A percentile compares a stretch with the other conserved stretches of the same genome.
Conservation (phyloP, 345 rosid genomes). For the Alliaria petiolata region DNA sequence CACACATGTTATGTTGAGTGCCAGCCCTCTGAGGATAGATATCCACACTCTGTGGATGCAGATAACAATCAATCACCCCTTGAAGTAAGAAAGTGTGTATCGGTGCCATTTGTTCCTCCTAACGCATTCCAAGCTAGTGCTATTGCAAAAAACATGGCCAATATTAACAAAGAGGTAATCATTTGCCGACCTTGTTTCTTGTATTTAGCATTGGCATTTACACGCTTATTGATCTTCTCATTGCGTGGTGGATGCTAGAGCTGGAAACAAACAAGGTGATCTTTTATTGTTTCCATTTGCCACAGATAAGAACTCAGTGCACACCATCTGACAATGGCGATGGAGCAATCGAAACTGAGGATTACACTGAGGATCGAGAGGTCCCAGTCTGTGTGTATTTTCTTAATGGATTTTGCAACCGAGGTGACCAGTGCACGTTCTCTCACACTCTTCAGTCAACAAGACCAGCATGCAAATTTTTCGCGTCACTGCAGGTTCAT, state of each 20-base stretch:
- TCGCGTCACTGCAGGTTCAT: conserved; percentile 67
- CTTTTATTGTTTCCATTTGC: conserved; percentile 7
- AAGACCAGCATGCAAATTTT: conserved; percentile 65
- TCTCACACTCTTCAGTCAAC: conserved; percentile 65
- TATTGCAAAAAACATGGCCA: conserved; percentile 46
- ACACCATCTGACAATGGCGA: conserved; percentile 29
- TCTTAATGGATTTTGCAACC: conserved; percentile 67
- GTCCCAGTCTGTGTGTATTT: conserved; percentile 60
- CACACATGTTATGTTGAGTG: conserved; percentile 61
- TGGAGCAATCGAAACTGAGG: conserved; percentile 25
- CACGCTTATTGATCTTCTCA: conserved; percentile 12
- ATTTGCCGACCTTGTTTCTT: conserved; percentile 5
- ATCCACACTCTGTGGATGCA: conserved; percentile 38
- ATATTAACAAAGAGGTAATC: conserved; percentile 64
- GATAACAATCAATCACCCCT: conserved; percentile 35
- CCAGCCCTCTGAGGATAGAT: conserved; percentile 37
- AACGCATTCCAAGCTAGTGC: conserved; percentile 46
- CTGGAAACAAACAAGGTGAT: conserved; percentile 13
- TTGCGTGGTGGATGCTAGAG: too few relatives aligned
- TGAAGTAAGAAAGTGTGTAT: conserved; percentile 53
- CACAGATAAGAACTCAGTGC: conserved; percentile 56
- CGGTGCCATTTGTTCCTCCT: conserved; percentile 66
- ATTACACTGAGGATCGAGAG: conserved; percentile 25
- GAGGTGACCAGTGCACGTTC: conserved; percentile 63
- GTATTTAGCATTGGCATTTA: conserved; percentile 1